A percentile compares a stretch with the other conserved stretches of the same genome.
Evolutionary conservation across 1,284 basidiomycete genomes (phyloP).

Genomic region (Ustanciosporium gigantosporum): DNA sequence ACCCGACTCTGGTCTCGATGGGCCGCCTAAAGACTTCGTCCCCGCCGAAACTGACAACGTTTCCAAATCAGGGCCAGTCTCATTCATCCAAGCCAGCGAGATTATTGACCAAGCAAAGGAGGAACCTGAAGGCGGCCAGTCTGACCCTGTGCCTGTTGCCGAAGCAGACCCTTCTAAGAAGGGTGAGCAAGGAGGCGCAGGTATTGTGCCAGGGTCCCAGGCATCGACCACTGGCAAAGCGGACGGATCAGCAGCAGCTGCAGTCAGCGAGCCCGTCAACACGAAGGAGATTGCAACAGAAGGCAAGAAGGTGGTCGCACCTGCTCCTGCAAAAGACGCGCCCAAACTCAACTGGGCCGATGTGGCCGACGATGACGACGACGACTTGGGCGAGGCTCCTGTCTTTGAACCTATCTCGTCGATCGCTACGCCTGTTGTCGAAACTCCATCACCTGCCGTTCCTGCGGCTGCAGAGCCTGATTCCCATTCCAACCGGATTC

Average conservation of each 20-base stretch:
- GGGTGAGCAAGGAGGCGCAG: conserved; percentile 16
- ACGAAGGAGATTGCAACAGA: conserved; percentile 1
- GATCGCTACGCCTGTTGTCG: conserved; percentile 14
- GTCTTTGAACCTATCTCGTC: conserved; percentile 25
- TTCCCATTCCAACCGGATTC: background rate
- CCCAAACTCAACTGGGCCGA: conserved; percentile 41
- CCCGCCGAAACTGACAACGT: conserved; percentile 1
- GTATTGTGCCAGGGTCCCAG: conserved; percentile 9
- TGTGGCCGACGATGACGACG: conserved; percentile 37
- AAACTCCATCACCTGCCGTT: conserved; percentile 17
- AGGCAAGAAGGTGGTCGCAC: background rate
- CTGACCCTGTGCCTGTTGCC: conserved; percentile 7
- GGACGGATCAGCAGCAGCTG: conserved; percentile 14
- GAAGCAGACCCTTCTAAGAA: conserved; percentile 4
- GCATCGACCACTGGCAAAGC: conserved; percentile 4
- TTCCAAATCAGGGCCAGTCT: conserved; percentile 8
- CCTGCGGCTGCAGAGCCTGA: conserved; percentile 22
- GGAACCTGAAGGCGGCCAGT: conserved; percentile 25
- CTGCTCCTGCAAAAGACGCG: conserved; percentile 1
- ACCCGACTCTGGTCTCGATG: conserved; percentile 9
- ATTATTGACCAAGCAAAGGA: conserved; percentile 8
- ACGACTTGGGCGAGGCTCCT: conserved; percentile 31
- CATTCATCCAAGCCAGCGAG: conserved; percentile 37
- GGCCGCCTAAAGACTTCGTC: conserved; percentile 11
- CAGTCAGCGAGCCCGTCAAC: conserved; percentile 21